Evolutionary conservation across 1,139 yeast genomes (phyloP).

Genomic region (Suhomyces bokatorum): DNA sequence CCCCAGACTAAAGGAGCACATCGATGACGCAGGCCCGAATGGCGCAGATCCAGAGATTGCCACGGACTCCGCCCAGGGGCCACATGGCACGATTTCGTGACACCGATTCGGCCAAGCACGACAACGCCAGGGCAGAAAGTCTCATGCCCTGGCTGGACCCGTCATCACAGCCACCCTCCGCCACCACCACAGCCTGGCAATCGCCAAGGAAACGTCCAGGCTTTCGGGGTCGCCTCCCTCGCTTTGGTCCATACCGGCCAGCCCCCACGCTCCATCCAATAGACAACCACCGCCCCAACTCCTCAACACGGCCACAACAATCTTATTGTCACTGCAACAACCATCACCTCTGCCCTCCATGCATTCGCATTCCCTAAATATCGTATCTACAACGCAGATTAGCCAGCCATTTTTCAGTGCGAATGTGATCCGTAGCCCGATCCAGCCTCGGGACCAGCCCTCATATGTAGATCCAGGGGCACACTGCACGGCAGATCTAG

Average conservation of each 20-base stretch:
- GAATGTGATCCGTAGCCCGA: slow-evolving; percentile 6
- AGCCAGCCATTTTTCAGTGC: slow-evolving; percentile 8
- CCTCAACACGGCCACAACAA: background rate
- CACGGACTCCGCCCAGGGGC: no score
- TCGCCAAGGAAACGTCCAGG: background rate
- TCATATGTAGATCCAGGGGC: slow-evolving; percentile 1
- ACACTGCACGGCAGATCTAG: background rate
- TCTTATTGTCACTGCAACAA: slow-evolving; percentile 5
- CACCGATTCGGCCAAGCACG: no score
- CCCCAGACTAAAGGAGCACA: no score
- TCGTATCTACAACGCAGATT: slow-evolving; percentile 7
- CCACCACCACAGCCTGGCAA: background rate
- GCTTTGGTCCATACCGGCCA: background rate
- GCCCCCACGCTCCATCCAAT: background rate
- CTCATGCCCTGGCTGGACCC: no score
- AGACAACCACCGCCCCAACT: background rate
- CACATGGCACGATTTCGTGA: no score
- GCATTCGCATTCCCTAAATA: background rate
- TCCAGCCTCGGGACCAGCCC: slow-evolving; percentile 8
- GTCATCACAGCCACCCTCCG: no score
- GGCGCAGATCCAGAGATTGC: no score
- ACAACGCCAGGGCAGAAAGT: no score
- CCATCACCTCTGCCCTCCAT: background rate
- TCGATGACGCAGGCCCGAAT: no score
- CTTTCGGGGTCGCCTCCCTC: background rate